phyloP scores from a whole-genome alignment of 768 basidiomycete species.

The Rhodotorula babjevae region DNA sequence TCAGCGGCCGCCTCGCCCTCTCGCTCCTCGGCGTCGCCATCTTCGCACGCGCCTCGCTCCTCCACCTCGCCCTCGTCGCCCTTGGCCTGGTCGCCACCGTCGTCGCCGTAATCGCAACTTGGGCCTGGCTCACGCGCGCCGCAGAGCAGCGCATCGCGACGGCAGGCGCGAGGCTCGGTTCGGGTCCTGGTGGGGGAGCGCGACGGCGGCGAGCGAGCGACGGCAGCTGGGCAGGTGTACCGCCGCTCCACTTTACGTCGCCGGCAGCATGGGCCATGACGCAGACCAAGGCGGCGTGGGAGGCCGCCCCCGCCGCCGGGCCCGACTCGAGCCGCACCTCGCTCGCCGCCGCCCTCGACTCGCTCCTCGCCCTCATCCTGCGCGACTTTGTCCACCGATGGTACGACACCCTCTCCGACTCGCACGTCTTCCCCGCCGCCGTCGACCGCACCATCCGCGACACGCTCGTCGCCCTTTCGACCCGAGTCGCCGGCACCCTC shows the following conservation, averaged over 20 bases:
- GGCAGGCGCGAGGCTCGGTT: not conserved
- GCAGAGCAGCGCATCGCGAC: not conserved
- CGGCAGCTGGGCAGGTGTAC: not conserved
- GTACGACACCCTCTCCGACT: conserved; percentile 81
- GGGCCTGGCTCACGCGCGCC: too few species aligned
- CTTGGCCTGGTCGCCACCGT: not conserved
- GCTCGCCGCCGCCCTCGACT: conserved; percentile 15
- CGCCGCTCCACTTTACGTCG: conserved; percentile 30
- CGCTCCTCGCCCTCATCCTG: conserved; percentile 56
- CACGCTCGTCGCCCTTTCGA: conserved; percentile 58
- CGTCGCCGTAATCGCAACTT: not conserved
- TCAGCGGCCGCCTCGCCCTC: not conserved
- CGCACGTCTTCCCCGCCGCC: conserved; percentile 79
- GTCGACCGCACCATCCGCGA: conserved; percentile 71
- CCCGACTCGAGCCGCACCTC: not conserved
- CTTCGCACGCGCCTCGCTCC: not conserved
- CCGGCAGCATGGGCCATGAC: conserved; percentile 35
- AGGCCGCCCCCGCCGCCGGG: conserved; percentile 2
- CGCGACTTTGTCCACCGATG: conserved; percentile 83
- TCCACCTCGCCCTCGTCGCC: not conserved
- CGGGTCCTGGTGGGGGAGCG: not conserved
- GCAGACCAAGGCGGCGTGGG: conserved; percentile 34
- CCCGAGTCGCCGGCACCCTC: conserved; percentile 54
- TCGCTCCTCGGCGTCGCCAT: not conserved
- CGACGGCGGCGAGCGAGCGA: not conserved